Evolutionary conservation across 2,329 filamentous ascomycete species (phyloP).

Genomic region (Aspergillus ustus): DNA sequence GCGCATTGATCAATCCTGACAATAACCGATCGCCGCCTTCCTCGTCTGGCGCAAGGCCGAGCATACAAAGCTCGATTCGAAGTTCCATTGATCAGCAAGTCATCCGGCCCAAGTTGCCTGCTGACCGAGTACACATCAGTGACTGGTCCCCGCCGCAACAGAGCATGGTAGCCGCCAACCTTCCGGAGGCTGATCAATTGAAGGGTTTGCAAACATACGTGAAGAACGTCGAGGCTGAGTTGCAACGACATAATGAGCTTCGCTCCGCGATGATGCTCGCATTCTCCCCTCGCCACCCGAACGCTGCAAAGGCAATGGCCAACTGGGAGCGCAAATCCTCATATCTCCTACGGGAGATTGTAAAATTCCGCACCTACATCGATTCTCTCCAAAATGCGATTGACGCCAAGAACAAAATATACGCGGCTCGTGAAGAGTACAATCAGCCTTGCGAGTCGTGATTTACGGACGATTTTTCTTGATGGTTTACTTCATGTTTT

Average conservation of each 20-base stretch:
- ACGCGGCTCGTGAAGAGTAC: slow-evolving; percentile 43
- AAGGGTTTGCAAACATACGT: slow-evolving; percentile 77
- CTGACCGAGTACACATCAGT: slow-evolving; percentile 80
- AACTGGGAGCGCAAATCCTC: slow-evolving; percentile 98
- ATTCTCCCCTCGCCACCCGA: slow-evolving; percentile 82
- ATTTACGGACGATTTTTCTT: neutral
- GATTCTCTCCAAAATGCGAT: slow-evolving; percentile 78
- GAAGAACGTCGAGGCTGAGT: slow-evolving; percentile 79
- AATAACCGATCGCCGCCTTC: slow-evolving; percentile 36
- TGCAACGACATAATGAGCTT: slow-evolving; percentile 85
- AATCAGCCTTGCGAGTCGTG: slow-evolving; percentile 14
- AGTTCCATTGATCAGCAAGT: slow-evolving; percentile 70
- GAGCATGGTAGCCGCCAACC: slow-evolving; percentile 81
- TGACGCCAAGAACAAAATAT: slow-evolving; percentile 71
- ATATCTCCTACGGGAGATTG: slow-evolving; percentile 88
- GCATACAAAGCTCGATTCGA: slow-evolving; percentile 65
- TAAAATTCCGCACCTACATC: slow-evolving; percentile 96
- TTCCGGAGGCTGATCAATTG: slow-evolving; percentile 81
- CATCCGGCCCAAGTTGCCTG: slow-evolving; percentile 72
- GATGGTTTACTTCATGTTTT: neutral
- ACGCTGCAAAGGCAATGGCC: slow-evolving; percentile 80
- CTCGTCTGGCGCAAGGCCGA: slow-evolving; percentile 52
- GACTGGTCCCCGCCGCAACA: slow-evolving; percentile 91
- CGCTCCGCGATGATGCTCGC: slow-evolving; percentile 85
- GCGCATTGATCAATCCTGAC: slow-evolving; percentile 68